Evolutionary conservation across 2,329 filamentous ascomycete genomes (phyloP), one percentile per base, ranked within the genome.

Genomic region (Parastagonospora avenae): DNA sequence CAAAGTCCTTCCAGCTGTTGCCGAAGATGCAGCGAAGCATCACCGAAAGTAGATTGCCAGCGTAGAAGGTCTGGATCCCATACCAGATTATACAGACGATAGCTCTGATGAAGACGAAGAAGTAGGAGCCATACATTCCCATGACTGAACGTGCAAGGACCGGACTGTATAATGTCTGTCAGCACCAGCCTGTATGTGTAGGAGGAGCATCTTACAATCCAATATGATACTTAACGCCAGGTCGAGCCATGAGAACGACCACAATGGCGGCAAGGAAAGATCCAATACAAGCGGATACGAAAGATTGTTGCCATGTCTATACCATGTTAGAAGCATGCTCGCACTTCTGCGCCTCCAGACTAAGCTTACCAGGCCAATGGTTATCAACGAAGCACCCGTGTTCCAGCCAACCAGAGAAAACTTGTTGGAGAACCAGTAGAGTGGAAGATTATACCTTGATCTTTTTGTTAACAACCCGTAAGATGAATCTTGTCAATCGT

Each of bases 1-100:
- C 62, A 41, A 55, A 70, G 32, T 70, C 65, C 1, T 71, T 48
- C 74, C 74, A 77, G 2, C 59, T 59, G 15, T 62, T 59, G 0
- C 76, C 76, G 35, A 75, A 76, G 31, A 77, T 67, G 53, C 71
- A 72, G 15, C 73, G 67, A 9, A 78, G 60, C 36, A 72, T 65
- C 2, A 76, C 70, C 7, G 66, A 65, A 41, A 74, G 60, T 15
- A 76, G 52, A 31, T 73, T 65, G 1, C 57, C 62, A 3, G 57
- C 61, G 32, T 64, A 64, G 38, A 60, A 63, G 2, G 64, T 53
- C 42, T 64, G 62, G 15, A 66, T 64, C 4, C 73, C 73, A 46
- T 73, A 74, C 62, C 74, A 77, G 47, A 76, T 72, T 30, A 74
- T 64, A 10, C 68, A 71, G 2, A 76, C 73, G 0, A 71, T 56